phyloP scores from a whole-genome alignment of 1,284 basidiomycete species.

The Entoloma clypeatum region DNA sequence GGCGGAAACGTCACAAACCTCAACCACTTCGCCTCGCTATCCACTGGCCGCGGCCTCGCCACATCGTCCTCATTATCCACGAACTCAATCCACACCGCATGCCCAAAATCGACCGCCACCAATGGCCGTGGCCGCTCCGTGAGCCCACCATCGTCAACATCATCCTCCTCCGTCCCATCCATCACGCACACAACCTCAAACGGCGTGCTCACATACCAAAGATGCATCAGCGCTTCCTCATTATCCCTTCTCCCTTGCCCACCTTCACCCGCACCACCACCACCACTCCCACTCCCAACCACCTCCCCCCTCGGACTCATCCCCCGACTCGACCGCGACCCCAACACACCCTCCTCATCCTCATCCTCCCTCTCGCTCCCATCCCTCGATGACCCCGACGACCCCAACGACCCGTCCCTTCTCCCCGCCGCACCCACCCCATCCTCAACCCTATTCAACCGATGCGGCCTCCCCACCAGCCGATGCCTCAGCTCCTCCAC shows the following conservation, averaged over 20 bases:
- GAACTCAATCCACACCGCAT: slow-evolving; percentile 72
- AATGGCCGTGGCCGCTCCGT: slow-evolving; percentile 56
- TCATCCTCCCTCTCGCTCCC: not conserved
- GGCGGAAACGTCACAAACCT: slow-evolving; percentile 69
- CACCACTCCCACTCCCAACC: slow-evolving; percentile 11
- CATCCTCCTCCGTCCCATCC: slow-evolving; percentile 41
- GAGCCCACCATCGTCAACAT: slow-evolving; percentile 31
- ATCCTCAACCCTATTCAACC: slow-evolving; percentile 10
- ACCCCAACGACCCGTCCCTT: slow-evolving; percentile 10
- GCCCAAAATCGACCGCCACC: slow-evolving; percentile 75
- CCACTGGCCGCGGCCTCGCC: slow-evolving; percentile 13
- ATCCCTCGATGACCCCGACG: not conserved
- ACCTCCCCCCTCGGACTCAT: not conserved
- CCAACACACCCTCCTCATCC: not conserved
- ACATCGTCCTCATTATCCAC: slow-evolving; percentile 31
- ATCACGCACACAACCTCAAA: slow-evolving; percentile 68
- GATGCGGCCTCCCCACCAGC: slow-evolving; percentile 13
- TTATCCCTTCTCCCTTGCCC: slow-evolving; percentile 44
- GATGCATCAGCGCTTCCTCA: slow-evolving; percentile 55
- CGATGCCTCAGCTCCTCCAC: slow-evolving; percentile 10
- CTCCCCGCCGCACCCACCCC: slow-evolving; percentile 12
- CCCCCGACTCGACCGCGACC: not conserved
- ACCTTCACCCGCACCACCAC: slow-evolving; percentile 22
- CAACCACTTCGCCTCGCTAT: slow-evolving; percentile 45
- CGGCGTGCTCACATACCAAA: slow-evolving; percentile 67